Conservation (phyloP, 2,329 filamentous ascomycete species). For the Phialemoniopsis sp. region DNA sequence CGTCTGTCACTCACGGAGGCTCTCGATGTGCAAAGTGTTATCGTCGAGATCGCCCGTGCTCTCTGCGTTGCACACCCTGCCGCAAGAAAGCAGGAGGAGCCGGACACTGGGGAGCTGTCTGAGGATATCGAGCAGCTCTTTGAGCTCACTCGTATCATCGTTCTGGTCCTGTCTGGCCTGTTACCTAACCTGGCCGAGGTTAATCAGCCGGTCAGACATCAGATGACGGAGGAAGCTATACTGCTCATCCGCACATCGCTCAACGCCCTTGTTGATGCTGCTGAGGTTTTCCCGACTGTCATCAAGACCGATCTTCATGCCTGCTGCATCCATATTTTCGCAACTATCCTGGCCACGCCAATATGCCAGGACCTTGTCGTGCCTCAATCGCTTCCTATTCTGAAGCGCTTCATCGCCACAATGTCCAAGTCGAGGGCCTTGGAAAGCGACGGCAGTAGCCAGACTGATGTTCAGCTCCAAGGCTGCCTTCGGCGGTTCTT, state of each 20-base stretch:
- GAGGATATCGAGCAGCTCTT: conserved; percentile 98
- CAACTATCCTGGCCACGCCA: conserved; percentile 83
- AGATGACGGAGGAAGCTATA: conserved; percentile 83
- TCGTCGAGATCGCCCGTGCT: conserved; percentile 89
- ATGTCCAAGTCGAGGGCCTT: conserved; percentile 50
- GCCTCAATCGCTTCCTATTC: conserved; percentile 82
- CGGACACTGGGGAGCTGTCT: conserved; percentile 74
- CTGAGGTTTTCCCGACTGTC: conserved; percentile 91
- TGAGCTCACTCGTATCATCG: conserved; percentile 92
- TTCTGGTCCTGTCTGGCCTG: conserved; percentile 82
- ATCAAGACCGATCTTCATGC: conserved; percentile 96
- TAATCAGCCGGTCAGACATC: conserved; percentile 63
- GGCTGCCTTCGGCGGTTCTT: conserved; percentile 81
- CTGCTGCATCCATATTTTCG: conserved; percentile 95
- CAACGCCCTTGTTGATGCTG: conserved; percentile 87
- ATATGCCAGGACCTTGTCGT: conserved; percentile 85
- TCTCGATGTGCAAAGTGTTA: conserved; percentile 81
- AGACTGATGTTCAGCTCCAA: conserved; percentile 67
- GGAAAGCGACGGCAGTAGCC: conserved; percentile 30
- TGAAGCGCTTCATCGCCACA: conserved; percentile 83
- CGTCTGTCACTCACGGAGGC: conserved; percentile 89
- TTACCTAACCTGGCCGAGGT: conserved; percentile 72
- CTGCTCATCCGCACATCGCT: conserved; percentile 75
- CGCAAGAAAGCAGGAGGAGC: conserved; percentile 63
- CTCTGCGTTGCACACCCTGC: conserved; percentile 90